A percentile compares a stretch with the other conserved stretches of the same genome.
phyloP scores from a whole-genome alignment of 2,329 filamentous ascomycete genomes.

The Capronia americana region DNA sequence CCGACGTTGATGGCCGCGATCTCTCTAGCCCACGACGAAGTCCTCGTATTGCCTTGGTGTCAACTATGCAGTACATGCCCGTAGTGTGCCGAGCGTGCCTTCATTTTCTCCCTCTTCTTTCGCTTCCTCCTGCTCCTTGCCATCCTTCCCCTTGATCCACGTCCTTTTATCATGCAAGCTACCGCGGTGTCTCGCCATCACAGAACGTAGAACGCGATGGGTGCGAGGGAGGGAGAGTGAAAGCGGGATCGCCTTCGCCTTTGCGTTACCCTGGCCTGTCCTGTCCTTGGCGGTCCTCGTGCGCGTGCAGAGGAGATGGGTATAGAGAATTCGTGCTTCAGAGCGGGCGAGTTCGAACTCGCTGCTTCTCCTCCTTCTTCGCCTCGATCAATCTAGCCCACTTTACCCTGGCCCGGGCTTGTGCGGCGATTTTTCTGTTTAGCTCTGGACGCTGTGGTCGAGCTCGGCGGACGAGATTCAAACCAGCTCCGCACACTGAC shows the following conservation, averaged over 20 bases:
- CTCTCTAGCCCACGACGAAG: too few species aligned
- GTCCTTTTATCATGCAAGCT: background rate
- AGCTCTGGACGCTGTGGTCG: too few species aligned
- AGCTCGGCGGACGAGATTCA: too few species aligned
- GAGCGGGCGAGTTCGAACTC: background rate
- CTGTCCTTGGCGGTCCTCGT: too few species aligned
- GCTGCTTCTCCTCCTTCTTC: background rate
- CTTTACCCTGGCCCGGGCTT: too few species aligned
- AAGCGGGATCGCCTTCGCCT: too few species aligned
- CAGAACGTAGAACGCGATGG: background rate
- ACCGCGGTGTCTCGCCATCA: too few species aligned
- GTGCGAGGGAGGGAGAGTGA: background rate
- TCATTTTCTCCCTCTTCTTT: background rate
- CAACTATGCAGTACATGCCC: too few species aligned
- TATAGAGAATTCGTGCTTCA: background rate
- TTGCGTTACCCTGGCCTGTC: background rate
- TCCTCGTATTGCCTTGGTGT: too few species aligned
- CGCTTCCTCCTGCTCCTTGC: background rate
- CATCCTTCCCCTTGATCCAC: background rate
- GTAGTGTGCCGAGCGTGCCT: background rate
- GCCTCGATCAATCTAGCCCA: background rate
- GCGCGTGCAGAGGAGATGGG: background rate
- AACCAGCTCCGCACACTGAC: too few species aligned
- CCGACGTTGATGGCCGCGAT: too few species aligned
- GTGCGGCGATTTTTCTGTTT: too few species aligned